These are phyloP conservation scores for Exophiala oligosperma DNA, from an alignment of 2,329 filamentous ascomycete genomes.

Conservation along the genomic window DNA sequence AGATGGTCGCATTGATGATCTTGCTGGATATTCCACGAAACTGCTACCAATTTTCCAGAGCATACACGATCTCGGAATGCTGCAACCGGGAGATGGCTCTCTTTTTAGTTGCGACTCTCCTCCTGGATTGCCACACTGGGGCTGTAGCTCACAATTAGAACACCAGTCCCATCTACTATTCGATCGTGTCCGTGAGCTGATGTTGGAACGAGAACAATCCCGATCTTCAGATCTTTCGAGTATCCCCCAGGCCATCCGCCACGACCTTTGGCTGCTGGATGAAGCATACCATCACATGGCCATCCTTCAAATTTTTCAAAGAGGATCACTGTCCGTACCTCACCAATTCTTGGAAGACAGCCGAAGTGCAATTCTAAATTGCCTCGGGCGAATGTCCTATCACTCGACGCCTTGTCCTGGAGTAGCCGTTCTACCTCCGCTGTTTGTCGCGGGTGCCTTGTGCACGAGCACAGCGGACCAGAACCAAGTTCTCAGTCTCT, in stretches of 20 bases:
- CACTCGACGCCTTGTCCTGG: conserved; percentile 6
- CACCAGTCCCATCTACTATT: conserved; percentile 11
- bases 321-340: conserved; percentile 7
- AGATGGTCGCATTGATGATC: conserved; percentile 8
- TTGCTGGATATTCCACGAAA: conserved; percentile 12
- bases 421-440: conserved; percentile 7
- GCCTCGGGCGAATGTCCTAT: neutral
- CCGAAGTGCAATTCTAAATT: neutral
- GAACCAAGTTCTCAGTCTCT: conserved; percentile 3
- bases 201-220: neutral
- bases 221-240: neutral
- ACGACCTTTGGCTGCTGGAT: conserved; percentile 11
- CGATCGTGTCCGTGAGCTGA: conserved; percentile 4
- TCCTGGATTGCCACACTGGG: conserved; percentile 12
- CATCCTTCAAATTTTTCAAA: conserved; percentile 8
- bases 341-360: conserved; percentile 4
- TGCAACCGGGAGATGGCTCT: neutral
- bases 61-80: conserved; percentile 5
- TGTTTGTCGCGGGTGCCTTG: conserved; percentile 9
- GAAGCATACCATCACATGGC: conserved; percentile 18
- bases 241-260: conserved; percentile 1
- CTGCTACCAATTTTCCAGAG: conserved; percentile 9
- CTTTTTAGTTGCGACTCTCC: neutral
- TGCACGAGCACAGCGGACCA: conserved; percentile 1
- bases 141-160: conserved; percentile 8